A percentile compares a stretch with the other conserved stretches of the same genome.
phyloP scores from a whole-genome alignment of 1,139 yeast species.

The Lodderomyces jiufengensis region DNA sequence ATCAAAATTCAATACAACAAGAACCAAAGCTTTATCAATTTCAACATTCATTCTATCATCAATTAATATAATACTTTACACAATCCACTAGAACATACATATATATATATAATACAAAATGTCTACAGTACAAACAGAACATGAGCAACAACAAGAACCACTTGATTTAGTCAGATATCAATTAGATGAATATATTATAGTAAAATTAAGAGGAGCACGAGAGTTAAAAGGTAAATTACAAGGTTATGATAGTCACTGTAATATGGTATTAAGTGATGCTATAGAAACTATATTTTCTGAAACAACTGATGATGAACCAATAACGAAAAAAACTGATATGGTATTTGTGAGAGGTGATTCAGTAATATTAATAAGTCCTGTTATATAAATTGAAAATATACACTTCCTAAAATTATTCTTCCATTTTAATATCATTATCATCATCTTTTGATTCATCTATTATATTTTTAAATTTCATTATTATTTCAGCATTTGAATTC shows the following conservation, averaged over 20 bases:
- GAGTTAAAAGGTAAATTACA: constrained; percentile 88
- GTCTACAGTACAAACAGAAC: constrained; percentile 35
- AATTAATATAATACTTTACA: too few species aligned
- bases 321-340: constrained; percentile 70
- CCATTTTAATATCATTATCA: constrained; percentile 15
- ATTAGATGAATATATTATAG: constrained; percentile 81
- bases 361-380: constrained; percentile 71
- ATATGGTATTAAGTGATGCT: constrained; percentile 92
- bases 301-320: constrained; percentile 28
- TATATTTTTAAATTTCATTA: constrained; percentile 25
- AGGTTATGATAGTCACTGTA: constrained; percentile 95
- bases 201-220: constrained; percentile 94
- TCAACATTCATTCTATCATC: too few species aligned
- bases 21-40: too few species aligned
- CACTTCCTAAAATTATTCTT: constrained; percentile 6
- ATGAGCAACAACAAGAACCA: constrained; percentile 53
- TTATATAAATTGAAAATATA: constrained; percentile 9
- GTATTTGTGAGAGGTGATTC: constrained; percentile 95
- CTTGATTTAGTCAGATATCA: constrained; percentile 84
- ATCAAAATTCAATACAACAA: too few species aligned
- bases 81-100: too few species aligned
- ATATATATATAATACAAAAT: constrained; percentile 14
- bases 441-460: constrained; percentile 13
- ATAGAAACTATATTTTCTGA: constrained; percentile 70
- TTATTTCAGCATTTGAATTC: constrained; percentile 31